These are phyloP conservation scores for Vigna trinervia DNA, from an alignment of 306 rosid species.

Conservation along the genomic window DNA sequence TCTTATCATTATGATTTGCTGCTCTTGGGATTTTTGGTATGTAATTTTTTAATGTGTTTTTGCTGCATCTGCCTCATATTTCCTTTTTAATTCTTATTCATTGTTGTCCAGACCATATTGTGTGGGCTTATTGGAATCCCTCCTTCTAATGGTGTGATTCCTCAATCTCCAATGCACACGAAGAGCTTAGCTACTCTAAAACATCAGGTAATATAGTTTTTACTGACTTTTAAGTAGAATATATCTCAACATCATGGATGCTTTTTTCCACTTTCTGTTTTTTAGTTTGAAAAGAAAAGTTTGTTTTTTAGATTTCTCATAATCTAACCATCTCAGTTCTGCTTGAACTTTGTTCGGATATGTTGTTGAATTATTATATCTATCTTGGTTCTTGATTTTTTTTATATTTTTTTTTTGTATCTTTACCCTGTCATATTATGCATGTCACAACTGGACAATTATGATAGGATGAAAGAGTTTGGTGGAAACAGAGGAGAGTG, in stretches of 20 bases:
- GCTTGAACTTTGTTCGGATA: conserved; percentile 2
- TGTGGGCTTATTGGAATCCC: conserved; percentile 97
- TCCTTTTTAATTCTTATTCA: conserved; percentile 31
- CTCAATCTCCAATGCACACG: conserved; percentile 99
- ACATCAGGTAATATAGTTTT: conserved; percentile 71
- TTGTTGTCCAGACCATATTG: conserved; percentile 67
- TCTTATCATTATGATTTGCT: conserved; percentile 96
- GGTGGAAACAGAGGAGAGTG: neutral
- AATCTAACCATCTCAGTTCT: conserved; percentile 18
- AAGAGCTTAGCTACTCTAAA: conserved; percentile 95
- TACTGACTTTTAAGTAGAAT: conserved; percentile 7
- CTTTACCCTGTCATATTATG: conserved; percentile 6
- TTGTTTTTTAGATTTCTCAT: conserved; percentile 11
- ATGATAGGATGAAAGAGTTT: neutral
- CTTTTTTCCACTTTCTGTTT: neutral
- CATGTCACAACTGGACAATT: conserved; percentile 19
- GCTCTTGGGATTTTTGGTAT: conserved; percentile 84
- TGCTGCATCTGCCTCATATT: conserved; percentile 24
- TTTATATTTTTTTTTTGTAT: neutral
- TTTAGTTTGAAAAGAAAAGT: neutral
- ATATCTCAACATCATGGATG: conserved; percentile 5
- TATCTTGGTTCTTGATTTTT: conserved; percentile 7
- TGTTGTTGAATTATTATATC: conserved; percentile 12
- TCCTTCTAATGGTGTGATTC: conserved; percentile 95
- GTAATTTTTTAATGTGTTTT: conserved; percentile 38